Evolutionary conservation across 2,329 filamentous ascomycete genomes (phyloP), one percentile per base, ranked within the genome.

Genomic region (Exophiala bonariae): DNA sequence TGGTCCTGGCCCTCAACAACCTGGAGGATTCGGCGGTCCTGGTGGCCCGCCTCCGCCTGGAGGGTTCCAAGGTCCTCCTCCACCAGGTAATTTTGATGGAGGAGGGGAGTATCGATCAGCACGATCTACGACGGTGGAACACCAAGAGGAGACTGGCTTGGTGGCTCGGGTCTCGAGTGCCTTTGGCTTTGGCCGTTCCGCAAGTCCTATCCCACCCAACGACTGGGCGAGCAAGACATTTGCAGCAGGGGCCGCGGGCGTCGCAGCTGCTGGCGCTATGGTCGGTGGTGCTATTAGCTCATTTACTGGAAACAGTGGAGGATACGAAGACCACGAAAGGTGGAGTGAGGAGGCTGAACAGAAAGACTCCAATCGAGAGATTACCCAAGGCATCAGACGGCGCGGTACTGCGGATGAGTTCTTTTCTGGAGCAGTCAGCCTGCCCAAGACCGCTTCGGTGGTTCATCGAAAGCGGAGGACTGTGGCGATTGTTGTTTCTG

Each of bases 261-360:
- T 95, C 55, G 86, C 89, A 18, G 90, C 89, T 8, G 89, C 89
- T 0, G 87, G 90, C 11, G 87, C 87, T 14, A 88, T 81, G 38
- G 82, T 95, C 52, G 89, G 89, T 33, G 89, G 86, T 52, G 90
- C 89, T 19, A 74, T 96, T 57, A 85, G 85, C 44, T 85, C 87
- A 13, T 93, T 95, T 56, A 80, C 87, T 45, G 88, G 96, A 65
- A 90, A 95, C 63, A 87, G 91, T 63, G 84, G 82, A 52, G 86
- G 86, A 41, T 93, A 86, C 65, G 84, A 83, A 55, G 92, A 96
- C 66, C 89, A 93, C 68, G 87, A 89, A 64, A 83, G 89, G 42
- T 96, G 92, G 92, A 90, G 86, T 11, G 90, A 96, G 66, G 91
- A 96, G 70, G 88, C 86, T 17, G 85, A 88, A 59, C 79, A 86